Conservation (phyloP, 148 eudicot genomes). For the Nyssa sinensis region DNA sequence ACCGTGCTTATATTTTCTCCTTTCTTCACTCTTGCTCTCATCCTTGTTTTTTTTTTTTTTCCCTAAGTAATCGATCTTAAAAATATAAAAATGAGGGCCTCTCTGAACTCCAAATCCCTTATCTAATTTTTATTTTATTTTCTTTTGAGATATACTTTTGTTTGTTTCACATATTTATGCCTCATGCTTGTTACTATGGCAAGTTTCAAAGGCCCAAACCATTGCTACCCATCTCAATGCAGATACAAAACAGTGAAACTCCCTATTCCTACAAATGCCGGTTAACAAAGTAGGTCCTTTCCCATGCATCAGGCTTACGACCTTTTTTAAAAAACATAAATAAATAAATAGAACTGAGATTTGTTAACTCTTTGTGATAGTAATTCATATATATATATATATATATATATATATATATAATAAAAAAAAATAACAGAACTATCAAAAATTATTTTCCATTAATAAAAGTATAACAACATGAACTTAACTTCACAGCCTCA, state of each 20-base stretch:
- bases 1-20: too few relatives aligned
- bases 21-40: too few relatives aligned
- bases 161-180: too few relatives aligned
- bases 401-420: too few relatives aligned
- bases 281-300: neutral
- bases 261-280: neutral
- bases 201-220: neutral
- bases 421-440: neutral
- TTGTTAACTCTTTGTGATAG: neutral
- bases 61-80: too few relatives aligned
- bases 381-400: too few relatives aligned
- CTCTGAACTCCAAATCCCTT: neutral
- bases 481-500: neutral
- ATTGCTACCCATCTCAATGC: neutral
- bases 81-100: neutral
- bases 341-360: neutral
- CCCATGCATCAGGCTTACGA: neutral
- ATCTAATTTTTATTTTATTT: neutral
- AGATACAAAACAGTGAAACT: neutral
- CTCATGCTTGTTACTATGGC: neutral
- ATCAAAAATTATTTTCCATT: neutral
- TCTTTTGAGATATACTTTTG: neutral
- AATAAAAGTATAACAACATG: neutral
- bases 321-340: too few relatives aligned
- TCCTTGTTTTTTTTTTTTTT: too few relatives aligned